Percentiles rank a stretch among this genome's conserved stretches.
Conservation (phyloP, 345 rosid genomes). For the Boechera divaricarpa region DNA sequence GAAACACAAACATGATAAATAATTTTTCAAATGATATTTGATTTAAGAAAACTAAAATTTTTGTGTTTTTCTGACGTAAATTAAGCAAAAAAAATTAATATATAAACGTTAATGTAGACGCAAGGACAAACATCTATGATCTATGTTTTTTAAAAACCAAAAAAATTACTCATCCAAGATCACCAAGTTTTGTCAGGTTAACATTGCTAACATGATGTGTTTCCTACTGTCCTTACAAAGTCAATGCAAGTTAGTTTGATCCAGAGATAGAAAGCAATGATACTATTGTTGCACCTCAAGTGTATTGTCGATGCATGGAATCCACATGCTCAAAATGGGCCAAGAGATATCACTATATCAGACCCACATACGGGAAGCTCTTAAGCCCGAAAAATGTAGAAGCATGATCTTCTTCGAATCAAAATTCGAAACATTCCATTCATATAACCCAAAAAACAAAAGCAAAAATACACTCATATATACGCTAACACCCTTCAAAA, state of each 20-base stretch:
- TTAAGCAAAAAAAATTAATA: background rate
- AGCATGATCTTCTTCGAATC: background rate
- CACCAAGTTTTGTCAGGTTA: no score
- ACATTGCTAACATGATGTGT: background rate
- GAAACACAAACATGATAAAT: background rate
- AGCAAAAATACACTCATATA: conserved; percentile 30
- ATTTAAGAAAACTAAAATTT: background rate
- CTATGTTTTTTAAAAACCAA: background rate
- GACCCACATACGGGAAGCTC: no score
- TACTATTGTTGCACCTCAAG: background rate
- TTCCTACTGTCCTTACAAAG: background rate
- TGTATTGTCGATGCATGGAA: background rate
- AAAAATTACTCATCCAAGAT: background rate
- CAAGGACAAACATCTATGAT: background rate
- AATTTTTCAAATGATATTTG: background rate
- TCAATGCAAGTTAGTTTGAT: background rate
- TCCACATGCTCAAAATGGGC: background rate
- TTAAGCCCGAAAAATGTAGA: background rate
- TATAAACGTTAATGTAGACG: background rate
- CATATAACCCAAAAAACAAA: background rate
- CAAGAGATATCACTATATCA: background rate
- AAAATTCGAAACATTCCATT: conserved; percentile 26
- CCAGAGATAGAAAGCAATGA: background rate
- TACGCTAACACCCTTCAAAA: conserved; percentile 7
- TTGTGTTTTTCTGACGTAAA: background rate